phyloP scores from a whole-genome alignment of 2,329 filamentous ascomycete genomes.

The Xenoacremonium recifei region DNA sequence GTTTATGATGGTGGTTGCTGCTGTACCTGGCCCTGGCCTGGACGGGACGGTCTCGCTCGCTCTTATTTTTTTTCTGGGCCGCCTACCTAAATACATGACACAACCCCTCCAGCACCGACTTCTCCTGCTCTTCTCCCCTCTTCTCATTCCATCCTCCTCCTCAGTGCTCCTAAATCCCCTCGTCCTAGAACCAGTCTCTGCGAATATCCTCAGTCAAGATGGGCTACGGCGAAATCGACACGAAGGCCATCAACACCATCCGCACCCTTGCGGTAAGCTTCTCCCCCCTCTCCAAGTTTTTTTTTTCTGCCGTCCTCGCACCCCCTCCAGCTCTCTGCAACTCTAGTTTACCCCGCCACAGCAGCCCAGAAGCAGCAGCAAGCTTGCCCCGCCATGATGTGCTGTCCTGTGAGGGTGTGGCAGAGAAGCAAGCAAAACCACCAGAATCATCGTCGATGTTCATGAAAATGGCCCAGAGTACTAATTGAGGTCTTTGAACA shows the following conservation, averaged over 20 bases:
- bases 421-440: constrained; percentile 2
- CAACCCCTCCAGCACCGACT: constrained; percentile 30
- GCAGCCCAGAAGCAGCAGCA: constrained; percentile 2
- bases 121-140: constrained; percentile 25
- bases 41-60: too few species aligned
- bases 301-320: too few species aligned
- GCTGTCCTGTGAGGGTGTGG: constrained; percentile 7
- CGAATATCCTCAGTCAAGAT: constrained; percentile 59
- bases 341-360: constrained; percentile 34
- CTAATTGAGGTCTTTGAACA: constrained; percentile 37
- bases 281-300: constrained; percentile 21
- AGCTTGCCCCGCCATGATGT: constrained; percentile 25
- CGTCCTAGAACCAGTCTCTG: constrained; percentile 22
- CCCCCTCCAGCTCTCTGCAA: constrained; percentile 30
- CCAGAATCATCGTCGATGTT: not conserved
- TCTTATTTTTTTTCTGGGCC: constrained; percentile 17
- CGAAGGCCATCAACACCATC: constrained; percentile 97
- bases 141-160: constrained; percentile 21
- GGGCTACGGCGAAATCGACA: constrained; percentile 84
- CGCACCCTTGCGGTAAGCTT: constrained; percentile 86
- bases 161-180: too few species aligned
- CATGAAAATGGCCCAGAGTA: constrained; percentile 1
- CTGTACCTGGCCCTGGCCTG: not conserved
- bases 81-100: constrained; percentile 30
- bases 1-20: not conserved